Evolutionary conservation across 805 yeast genomes (phyloP), one percentile per base, ranked within the genome.

Genomic region (Vanderwaltozyma yarrowii): DNA sequence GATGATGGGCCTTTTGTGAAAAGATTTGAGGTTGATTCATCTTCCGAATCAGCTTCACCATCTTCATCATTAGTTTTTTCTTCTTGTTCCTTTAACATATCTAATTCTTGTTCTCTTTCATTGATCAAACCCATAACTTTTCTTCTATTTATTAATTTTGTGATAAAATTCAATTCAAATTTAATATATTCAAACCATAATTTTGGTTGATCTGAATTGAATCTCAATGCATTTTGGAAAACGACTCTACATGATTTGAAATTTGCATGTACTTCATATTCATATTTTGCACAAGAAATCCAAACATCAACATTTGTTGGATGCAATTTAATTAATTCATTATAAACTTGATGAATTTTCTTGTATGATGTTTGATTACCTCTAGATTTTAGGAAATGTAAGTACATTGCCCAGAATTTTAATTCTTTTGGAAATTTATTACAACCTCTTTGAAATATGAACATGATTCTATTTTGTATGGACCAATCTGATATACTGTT

Each of bases 241-340:
- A 92, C 69, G 9, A 76, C 75, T 59, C 99, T 73, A 17, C 96
- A 88, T 33, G 94, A 88, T 54, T 80, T 78, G 32, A 94, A 84
- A 50, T 87, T 82, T 30, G 89, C 83, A 60, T 92, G 86, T 21
- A 73, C 74, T 49, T 89, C 96, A 51, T 84, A 80, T 62, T 92
- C 97, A 61, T 85, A 86, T 55, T 84, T 84, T 23, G 96, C 96
- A 18, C 96, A 96, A 51, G 85, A 74, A 31, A 92, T 74, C 98
- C 98, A 92, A 14, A 89, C 82, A 49, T 80, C 82, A 2, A 86
- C 74, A 53, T 88, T 83, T 31, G 82, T 73, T n/a, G 98, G 97
- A 56, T 92, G 97, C 45, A 87, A 64, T 60, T 80, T 85, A 49
- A 92, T 67, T 47, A 89, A 67, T 41, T 76, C 74, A 5, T 88